phyloP scores from a whole-genome alignment of 179 eudicot species.

The Amaranthus tricolor region DNA sequence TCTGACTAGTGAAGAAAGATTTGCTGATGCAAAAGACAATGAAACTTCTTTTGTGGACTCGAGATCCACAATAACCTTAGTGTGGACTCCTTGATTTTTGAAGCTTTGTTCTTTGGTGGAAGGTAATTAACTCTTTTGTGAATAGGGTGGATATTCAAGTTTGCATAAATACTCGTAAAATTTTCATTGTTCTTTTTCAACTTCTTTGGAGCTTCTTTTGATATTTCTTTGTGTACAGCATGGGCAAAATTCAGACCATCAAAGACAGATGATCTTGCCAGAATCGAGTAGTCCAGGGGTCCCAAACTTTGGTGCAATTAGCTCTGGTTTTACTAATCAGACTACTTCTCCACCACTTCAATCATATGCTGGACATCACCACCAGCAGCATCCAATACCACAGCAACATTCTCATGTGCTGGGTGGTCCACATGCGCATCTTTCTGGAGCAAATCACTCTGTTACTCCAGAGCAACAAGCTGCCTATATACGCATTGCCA shows the following conservation, averaged over 20 bases:
- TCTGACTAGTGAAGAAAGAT: too few relatives aligned
- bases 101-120: neutral
- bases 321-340: conserved; percentile 52
- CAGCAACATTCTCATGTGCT: conserved; percentile 63
- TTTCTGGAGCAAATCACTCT: conserved; percentile 52
- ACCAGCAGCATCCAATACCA: conserved; percentile 52
- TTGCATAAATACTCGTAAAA: neutral
- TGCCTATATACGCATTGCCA: conserved; percentile 52
- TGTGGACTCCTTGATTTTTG: neutral
- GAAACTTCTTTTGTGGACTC: too few relatives aligned
- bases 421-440: conserved; percentile 53
- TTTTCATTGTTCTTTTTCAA: neutral
- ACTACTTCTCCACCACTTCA: conserved; percentile 49
- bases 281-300: conserved; percentile 61
- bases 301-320: conserved; percentile 49
- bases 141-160: neutral
- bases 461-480: conserved; percentile 56
- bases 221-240: conserved; percentile 39
- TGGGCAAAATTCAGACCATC: conserved; percentile 66
- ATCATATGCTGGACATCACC: conserved; percentile 58
- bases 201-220: conserved; percentile 2
- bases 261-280: conserved; percentile 56
- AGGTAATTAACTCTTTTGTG: neutral
- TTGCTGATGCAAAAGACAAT: too few relatives aligned
- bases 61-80: too few relatives aligned